These are phyloP conservation scores for Begonia peltatifolia DNA, from an alignment of 306 rosid genomes.

Conservation along the genomic window DNA sequence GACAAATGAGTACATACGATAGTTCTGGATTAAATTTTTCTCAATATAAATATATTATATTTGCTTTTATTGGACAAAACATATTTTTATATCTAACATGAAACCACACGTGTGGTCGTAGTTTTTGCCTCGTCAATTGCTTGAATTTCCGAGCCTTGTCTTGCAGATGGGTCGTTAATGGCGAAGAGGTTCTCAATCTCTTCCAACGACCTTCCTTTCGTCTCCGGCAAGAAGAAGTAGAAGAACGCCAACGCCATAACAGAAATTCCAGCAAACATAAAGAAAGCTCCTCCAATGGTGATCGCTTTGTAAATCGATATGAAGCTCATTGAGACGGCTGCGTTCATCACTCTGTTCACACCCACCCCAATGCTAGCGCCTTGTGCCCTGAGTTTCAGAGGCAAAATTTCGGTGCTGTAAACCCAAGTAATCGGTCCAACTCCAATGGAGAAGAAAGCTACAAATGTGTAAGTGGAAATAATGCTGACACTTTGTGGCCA, in stretches of 20 bases:
- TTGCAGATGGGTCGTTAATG: not conserved
- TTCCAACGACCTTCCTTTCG: slow-evolving; percentile 62
- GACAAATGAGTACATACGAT: too few relatives aligned
- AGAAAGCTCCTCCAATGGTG: slow-evolving; percentile 68
- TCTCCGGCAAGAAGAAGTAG: slow-evolving; percentile 61
- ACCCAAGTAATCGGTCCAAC: slow-evolving; percentile 79
- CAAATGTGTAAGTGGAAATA: slow-evolving; percentile 25
- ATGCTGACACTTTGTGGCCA: slow-evolving; percentile 59
- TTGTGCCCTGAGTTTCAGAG: slow-evolving; percentile 57
- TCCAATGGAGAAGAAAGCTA: slow-evolving; percentile 57
- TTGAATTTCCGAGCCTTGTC: not conserved
- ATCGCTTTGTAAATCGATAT: slow-evolving; percentile 49
- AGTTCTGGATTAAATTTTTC: too few relatives aligned
- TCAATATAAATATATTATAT: too few relatives aligned
- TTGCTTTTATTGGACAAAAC: too few relatives aligned
- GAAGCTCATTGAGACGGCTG: slow-evolving; percentile 44
- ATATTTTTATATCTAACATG: too few relatives aligned
- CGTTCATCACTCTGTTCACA: slow-evolving; percentile 58
- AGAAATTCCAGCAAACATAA: slow-evolving; percentile 53
- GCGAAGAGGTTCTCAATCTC: slow-evolving; percentile 56
- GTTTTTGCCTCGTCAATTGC: too few relatives aligned
- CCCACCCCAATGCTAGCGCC: slow-evolving; percentile 63
- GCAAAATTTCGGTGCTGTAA: slow-evolving; percentile 68
- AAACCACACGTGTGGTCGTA: too few relatives aligned
- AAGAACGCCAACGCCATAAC: slow-evolving; percentile 51